Conservation (phyloP, 805 yeast species). For the Hanseniaspora meyeri region DNA sequence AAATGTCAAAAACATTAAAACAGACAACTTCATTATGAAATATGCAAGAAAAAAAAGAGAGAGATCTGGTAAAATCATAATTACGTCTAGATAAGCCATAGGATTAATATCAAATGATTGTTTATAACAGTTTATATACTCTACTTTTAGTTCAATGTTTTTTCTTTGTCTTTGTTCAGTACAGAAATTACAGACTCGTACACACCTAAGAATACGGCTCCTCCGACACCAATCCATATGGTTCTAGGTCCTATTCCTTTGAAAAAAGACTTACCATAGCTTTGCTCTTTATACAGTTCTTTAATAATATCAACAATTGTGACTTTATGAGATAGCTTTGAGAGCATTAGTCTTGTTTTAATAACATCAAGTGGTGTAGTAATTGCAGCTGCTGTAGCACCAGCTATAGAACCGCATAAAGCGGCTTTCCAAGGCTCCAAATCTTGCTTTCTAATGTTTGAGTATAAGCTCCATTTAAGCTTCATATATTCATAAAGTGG, state of each 20-base stretch:
- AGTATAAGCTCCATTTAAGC: conserved; percentile 35
- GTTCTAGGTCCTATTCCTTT: conserved; percentile 92
- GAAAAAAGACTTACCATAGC: conserved; percentile 48
- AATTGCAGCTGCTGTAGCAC: conserved; percentile 68
- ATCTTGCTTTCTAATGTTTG: conserved; percentile 29
- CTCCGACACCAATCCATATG: conserved; percentile 96
- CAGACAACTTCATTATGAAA: conserved; percentile 50
- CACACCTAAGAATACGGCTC: conserved; percentile 90
- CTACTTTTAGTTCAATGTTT: neutral
- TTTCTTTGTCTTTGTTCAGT: conserved; percentile 12
- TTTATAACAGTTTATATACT: neutral
- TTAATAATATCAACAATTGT: conserved; percentile 38
- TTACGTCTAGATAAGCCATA: conserved; percentile 16
- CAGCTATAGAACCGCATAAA: conserved; percentile 68
- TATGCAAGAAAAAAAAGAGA: conserved; percentile 43
- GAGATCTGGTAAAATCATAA: conserved; percentile 33
- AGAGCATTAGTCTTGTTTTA: conserved; percentile 77
- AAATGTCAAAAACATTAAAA: conserved; percentile 40
- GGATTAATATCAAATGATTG: too few relatives aligned
- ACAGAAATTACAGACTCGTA: conserved; percentile 56
- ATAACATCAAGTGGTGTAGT: conserved; percentile 74
- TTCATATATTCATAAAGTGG: conserved; percentile 84
- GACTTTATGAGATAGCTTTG: conserved; percentile 30
- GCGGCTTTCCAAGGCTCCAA: conserved; percentile 68
- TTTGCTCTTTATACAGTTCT: conserved; percentile 57